Conservation (phyloP, 495 filamentous ascomycete genomes). For the Aspergillus homomorphus region DNA sequence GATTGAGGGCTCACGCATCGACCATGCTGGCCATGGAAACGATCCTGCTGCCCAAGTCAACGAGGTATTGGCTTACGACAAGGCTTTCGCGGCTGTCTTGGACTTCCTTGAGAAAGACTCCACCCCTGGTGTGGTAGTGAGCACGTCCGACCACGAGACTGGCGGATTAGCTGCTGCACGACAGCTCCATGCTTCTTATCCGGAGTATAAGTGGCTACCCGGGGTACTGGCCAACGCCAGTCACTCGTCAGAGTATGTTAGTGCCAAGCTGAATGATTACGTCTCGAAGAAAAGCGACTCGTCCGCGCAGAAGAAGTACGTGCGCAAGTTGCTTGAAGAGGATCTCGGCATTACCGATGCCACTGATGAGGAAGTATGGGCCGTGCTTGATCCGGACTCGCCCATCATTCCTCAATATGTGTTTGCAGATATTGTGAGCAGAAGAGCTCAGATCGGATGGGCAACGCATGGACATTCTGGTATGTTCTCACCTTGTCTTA, state of each 20-base stretch:
- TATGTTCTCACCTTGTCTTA: slow-evolving; percentile 16
- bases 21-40: slow-evolving; percentile 93
- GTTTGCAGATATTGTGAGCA: slow-evolving; percentile 83
- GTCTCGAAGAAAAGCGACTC: slow-evolving; percentile 33
- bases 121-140: slow-evolving; percentile 74
- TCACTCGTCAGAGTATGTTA: slow-evolving; percentile 71
- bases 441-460: slow-evolving; percentile 89
- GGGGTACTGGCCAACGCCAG: slow-evolving; percentile 74
- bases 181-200: slow-evolving; percentile 65
- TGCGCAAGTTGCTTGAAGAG: slow-evolving; percentile 57
- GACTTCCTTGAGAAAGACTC: slow-evolving; percentile 76
- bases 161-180: slow-evolving; percentile 79
- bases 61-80: slow-evolving; percentile 91
- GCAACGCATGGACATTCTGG: slow-evolving; percentile 83
- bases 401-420: slow-evolving; percentile 45
- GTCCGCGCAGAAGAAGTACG: slow-evolving; percentile 44
- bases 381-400: slow-evolving; percentile 53
- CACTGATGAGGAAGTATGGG: slow-evolving; percentile 65
- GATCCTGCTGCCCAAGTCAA: slow-evolving; percentile 94
- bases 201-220: slow-evolving; percentile 85
- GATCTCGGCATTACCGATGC: slow-evolving; percentile 76
- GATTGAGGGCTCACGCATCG: slow-evolving; percentile 95
- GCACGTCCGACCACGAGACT: slow-evolving; percentile 93
- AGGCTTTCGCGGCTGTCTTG: slow-evolving; percentile 73
- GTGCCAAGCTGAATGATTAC: slow-evolving; percentile 54